Evolutionary conservation across 768 basidiomycete species (phyloP), one percentile per base, ranked within the genome.

Genomic region (Tulasnella sp.): DNA sequence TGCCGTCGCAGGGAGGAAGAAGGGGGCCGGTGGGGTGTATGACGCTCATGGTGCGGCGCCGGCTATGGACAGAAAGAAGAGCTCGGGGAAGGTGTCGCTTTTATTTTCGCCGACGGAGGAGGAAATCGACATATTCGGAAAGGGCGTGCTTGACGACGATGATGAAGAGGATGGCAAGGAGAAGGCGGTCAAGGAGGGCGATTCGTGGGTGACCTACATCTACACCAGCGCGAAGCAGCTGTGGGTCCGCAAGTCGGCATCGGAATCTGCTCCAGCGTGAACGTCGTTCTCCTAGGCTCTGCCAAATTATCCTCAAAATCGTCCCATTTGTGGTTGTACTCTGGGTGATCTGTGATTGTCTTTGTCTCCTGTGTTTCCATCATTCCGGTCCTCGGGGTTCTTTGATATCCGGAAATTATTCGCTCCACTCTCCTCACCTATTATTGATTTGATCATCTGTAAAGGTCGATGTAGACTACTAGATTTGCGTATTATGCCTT

Each of bases 51-150:
- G 72, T 19, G 21, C 38, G 24, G 72, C 62, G 27, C 21, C 36
- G 38, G 24, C 38, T 42, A 40, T 58, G 56, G 34, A 27, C 44
- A 48, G 58, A 27, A 62, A 62, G 58, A n/a, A n/a, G 58, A 62
- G 58, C 58, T 62, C 58, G 58, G 72, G 72, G 38, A 73, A 73
- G 42, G 72, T 73, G 24, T 40, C 71, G 42, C 21, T 76, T 27
- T 71, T 56, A 31, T 77, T 75, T 7, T 48, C 44, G 68, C 62
- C 71, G 24, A 38, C 36, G n/a, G 27, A 39, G 27, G 42, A 58
- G 19, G 36, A 77, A n/a, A 24, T 73, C 16, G 75, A 75, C 24
- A 27, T 34, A 56, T 38, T 40, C 16, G 52, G 75, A 6, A 76
- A 76, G 42, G 44, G 39, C 12, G 44, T 74, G 72, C n/a, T 74